phyloP scores from a whole-genome alignment of 2,329 filamentous ascomycete species.

The Falciphora oryzae region DNA sequence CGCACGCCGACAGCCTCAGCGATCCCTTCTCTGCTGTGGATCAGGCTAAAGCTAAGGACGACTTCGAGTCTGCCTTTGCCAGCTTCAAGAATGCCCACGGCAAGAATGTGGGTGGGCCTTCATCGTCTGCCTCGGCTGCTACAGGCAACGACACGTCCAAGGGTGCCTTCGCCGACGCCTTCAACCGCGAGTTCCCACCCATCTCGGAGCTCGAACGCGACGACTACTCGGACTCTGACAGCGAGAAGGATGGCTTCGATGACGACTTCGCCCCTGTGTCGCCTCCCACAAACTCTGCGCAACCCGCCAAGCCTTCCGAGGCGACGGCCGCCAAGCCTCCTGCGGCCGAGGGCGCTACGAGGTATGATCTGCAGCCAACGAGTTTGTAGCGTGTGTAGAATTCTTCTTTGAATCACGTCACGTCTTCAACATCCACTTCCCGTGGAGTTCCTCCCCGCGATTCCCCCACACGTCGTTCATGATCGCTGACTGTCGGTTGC shows the following conservation, averaged over 20 bases:
- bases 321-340: constrained; percentile 6
- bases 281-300: constrained; percentile 15
- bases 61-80: constrained; percentile 82
- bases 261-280: constrained; percentile 79
- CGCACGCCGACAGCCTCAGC: constrained; percentile 20
- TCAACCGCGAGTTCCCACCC: constrained; percentile 82
- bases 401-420: constrained; percentile 3
- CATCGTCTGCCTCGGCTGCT: constrained; percentile 24
- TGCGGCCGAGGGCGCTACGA: constrained; percentile 9
- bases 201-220: constrained; percentile 81
- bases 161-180: constrained; percentile 25
- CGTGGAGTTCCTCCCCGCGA: not conserved
- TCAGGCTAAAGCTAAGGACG: constrained; percentile 62
- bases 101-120: constrained; percentile 26
- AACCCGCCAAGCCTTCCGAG: constrained; percentile 21
- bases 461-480: not conserved
- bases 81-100: constrained; percentile 55
- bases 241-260: constrained; percentile 71
- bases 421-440: not conserved
- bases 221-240: constrained; percentile 76
- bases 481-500: not conserved
- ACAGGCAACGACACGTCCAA: constrained; percentile 7
- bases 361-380: constrained; percentile 7
- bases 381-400: constrained; percentile 6
- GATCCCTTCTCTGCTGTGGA: constrained; percentile 51